These are phyloP conservation scores for Alloascoidea africana DNA, from an alignment of 805 yeast genomes.

Conservation along the genomic window DNA sequence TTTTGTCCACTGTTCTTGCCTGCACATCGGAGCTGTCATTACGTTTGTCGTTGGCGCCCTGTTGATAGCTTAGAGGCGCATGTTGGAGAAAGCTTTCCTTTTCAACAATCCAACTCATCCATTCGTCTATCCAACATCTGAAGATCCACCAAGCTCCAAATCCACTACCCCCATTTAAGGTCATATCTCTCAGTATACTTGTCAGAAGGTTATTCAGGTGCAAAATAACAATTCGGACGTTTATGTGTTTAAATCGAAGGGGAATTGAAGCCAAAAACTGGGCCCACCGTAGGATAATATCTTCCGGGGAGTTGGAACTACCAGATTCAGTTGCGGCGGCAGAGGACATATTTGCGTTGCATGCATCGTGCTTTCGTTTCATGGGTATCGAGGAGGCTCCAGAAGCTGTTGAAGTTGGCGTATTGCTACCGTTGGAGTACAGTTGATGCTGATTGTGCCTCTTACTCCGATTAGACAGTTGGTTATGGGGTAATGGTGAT, in stretches of 20 bases:
- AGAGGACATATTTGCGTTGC: too few relatives aligned
- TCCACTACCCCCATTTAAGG: conserved; percentile 38
- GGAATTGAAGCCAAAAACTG: conserved; percentile 27
- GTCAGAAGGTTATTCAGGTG: conserved; percentile 39
- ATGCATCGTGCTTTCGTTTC: neutral
- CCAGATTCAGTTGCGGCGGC: neutral
- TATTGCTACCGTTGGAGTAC: too few relatives aligned
- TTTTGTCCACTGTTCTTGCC: too few relatives aligned
- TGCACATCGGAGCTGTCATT: too few relatives aligned
- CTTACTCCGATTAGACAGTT: too few relatives aligned
- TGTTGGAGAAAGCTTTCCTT: conserved; percentile 4
- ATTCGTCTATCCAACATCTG: conserved; percentile 66
- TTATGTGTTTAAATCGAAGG: conserved; percentile 28
- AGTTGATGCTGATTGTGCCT: too few relatives aligned
- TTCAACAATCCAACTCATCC: conserved; percentile 52
- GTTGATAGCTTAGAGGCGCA: too few relatives aligned
- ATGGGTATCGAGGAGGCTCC: neutral
- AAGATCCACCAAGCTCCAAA: conserved; percentile 68
- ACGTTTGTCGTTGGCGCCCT: too few relatives aligned
- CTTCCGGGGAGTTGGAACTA: conserved; percentile 9
- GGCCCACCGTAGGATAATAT: conserved; percentile 19
- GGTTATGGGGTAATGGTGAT: neutral
- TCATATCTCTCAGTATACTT: conserved; percentile 45
- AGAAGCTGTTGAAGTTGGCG: neutral
- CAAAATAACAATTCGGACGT: conserved; percentile 40